Percentiles rank a stretch among this genome's conserved stretches.
Conservation (phyloP, 108 stramenopile species). For the Pseudonitzschia delicatissima region DNA sequence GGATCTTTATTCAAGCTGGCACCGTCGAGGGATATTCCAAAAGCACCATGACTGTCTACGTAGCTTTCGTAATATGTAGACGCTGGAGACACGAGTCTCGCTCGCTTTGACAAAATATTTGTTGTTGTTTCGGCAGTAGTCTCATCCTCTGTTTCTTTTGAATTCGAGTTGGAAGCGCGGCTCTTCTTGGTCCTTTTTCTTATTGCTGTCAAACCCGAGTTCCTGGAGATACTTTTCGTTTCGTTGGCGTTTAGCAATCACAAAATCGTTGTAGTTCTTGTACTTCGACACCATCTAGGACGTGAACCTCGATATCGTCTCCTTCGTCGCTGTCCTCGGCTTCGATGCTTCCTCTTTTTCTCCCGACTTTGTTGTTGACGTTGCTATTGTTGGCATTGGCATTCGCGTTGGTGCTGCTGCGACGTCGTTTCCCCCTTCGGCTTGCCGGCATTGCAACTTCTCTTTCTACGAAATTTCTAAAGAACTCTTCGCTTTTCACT, state of each 20-base stretch:
- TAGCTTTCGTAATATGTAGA: background rate
- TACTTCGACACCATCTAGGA: conserved; percentile 55
- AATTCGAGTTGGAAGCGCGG: background rate
- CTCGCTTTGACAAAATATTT: too few relatives aligned
- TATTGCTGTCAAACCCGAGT: conserved; percentile 40
- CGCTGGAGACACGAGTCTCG: too few relatives aligned
- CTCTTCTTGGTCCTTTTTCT: background rate
- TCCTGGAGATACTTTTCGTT: conserved; percentile 48
- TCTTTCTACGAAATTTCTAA: too few relatives aligned
- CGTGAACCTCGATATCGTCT: conserved; percentile 27
- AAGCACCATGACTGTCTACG: background rate
- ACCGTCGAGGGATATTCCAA: too few relatives aligned
- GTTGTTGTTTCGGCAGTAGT: background rate
- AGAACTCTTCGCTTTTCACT: too few relatives aligned
- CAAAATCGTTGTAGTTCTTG: conserved; percentile 67
- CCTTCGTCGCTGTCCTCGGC: conserved; percentile 1
- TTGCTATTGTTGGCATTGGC: background rate
- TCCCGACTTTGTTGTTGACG: background rate
- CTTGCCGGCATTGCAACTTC: too few relatives aligned
- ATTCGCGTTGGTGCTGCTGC: too few relatives aligned
- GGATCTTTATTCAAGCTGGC: background rate
- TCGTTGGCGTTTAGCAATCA: conserved; percentile 73
- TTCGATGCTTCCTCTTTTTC: background rate
- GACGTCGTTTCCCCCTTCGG: too few relatives aligned
- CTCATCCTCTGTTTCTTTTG: background rate